These are phyloP conservation scores for Pseudonitzschia delicatissima DNA, from an alignment of 108 stramenopile genomes.

Conservation along the genomic window DNA sequence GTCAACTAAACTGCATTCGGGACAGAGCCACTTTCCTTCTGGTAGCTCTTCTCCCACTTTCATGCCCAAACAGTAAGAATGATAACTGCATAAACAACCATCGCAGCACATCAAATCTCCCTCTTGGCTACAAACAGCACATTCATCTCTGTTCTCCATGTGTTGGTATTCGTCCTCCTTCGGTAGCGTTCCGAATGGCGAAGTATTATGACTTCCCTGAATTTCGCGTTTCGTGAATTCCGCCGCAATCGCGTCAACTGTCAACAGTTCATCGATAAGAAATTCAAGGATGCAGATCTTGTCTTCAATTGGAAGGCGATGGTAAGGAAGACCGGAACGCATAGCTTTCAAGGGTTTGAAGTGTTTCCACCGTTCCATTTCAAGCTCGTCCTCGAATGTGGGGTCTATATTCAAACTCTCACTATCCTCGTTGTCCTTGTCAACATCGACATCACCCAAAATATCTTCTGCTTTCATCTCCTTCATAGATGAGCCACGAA, in stretches of 20 bases:
- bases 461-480: neutral
- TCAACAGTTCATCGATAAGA: slow-evolving; percentile 70
- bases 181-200: slow-evolving; percentile 45
- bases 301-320: slow-evolving; percentile 50
- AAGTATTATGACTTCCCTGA: neutral
- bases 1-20: slow-evolving; percentile 71
- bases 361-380: slow-evolving; percentile 38
- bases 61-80: slow-evolving; percentile 58
- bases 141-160: slow-evolving; percentile 68
- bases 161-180: slow-evolving; percentile 45
- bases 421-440: neutral
- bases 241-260: slow-evolving; percentile 48
- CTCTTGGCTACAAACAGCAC: slow-evolving; percentile 64
- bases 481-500: neutral
- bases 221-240: slow-evolving; percentile 50
- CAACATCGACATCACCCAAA: neutral
- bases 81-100: slow-evolving; percentile 71
- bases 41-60: slow-evolving; percentile 33
- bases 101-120: slow-evolving; percentile 86
- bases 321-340: slow-evolving; percentile 64
- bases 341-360: slow-evolving; percentile 54
- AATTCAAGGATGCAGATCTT: slow-evolving; percentile 77
- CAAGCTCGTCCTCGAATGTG: neutral
- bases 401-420: slow-evolving; percentile 16
- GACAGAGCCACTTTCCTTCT: slow-evolving; percentile 78